Percentiles rank a stretch among this genome's conserved stretches.
Evolutionary conservation across 164 flowering plant genomes (phyloP).

Genomic region (Echeveria elegans): DNA sequence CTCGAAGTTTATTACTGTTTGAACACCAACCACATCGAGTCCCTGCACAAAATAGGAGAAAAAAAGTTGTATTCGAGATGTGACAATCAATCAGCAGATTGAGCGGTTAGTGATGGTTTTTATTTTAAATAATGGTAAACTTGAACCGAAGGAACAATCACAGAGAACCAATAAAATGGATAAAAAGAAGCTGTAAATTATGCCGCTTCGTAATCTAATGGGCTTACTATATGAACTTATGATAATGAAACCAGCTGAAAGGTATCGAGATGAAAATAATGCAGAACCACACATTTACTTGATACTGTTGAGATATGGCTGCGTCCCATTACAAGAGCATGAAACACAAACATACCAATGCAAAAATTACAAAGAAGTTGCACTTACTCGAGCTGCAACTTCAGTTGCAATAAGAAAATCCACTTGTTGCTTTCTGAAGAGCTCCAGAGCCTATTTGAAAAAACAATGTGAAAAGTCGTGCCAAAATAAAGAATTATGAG

Average conservation of each 20-base stretch:
- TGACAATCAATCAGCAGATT: not conserved
- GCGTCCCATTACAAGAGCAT: not conserved
- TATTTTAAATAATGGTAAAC: too few relatives aligned
- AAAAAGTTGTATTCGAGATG: not conserved
- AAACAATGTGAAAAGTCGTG: not conserved
- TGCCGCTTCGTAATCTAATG: not conserved
- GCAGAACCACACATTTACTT: not conserved
- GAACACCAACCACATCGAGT: constrained; percentile 90
- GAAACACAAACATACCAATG: not conserved
- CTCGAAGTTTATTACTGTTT: constrained; percentile 84
- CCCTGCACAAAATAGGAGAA: constrained; percentile 40
- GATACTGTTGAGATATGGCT: not conserved
- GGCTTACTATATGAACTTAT: not conserved
- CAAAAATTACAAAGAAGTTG: not conserved
- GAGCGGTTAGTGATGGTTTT: not conserved
- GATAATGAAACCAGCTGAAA: not conserved
- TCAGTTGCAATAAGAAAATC: constrained; percentile 93
- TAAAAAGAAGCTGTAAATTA: not conserved
- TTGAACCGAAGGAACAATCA: not conserved
- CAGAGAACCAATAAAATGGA: not conserved
- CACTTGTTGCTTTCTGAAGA: constrained; percentile 81
- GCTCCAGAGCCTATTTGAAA: constrained; percentile 60
- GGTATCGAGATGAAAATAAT: not conserved
- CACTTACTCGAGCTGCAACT: constrained; percentile 92
- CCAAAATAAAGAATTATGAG: not conserved